Evolutionary conservation across 805 yeast genomes (phyloP), one percentile per base, ranked within the genome.

Genomic region (Kazachstania taianensis): DNA sequence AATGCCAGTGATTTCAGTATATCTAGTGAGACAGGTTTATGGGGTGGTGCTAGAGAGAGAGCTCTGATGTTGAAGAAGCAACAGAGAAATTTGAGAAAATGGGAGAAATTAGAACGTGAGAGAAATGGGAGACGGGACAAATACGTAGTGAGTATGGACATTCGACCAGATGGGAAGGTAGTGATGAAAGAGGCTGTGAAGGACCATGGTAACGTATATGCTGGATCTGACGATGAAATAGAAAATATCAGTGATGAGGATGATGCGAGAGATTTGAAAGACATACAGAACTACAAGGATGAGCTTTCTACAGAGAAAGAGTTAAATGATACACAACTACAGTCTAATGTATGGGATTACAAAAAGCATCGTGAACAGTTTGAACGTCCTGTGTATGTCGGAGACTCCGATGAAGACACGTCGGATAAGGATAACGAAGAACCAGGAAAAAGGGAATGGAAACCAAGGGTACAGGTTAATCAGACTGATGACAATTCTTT

Each of bases 11-110:
- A 92, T 54, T 58, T 78, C 37, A 63, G 70, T 12, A 61, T 67
- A 24, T 73, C 84, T 0, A 63, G 64, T 2, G 60, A 70, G 1
- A 68, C 66, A 22, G 79, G 73, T 45, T 63, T 79, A 42, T 92
- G 98, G 97, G 77, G 94, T 0, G 64, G 67, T 26, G 78, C 94
- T 1, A 69, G 78, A 36, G 96, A 94, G 48, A 73, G 92, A 46
- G 96, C 96, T 0, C 63, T 85, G 39, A 85, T 83, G 53, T 62
- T 92, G 48, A 85, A 86, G 55, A 75, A 75, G 45, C 96, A 87
- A 54, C 97, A 92, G 50, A 71, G 78, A 40, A 78, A 74, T 41
- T 53, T 77, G 39, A 66, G 87, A 8, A 75, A 74, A 41, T 68
- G 74, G 50, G 81, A 81, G 39, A 73, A 72, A 31, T 57, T 65